Base-by-base conservation (phyloP, 495 filamentous ascomycete species). In the Darksidea phi region DNA sequence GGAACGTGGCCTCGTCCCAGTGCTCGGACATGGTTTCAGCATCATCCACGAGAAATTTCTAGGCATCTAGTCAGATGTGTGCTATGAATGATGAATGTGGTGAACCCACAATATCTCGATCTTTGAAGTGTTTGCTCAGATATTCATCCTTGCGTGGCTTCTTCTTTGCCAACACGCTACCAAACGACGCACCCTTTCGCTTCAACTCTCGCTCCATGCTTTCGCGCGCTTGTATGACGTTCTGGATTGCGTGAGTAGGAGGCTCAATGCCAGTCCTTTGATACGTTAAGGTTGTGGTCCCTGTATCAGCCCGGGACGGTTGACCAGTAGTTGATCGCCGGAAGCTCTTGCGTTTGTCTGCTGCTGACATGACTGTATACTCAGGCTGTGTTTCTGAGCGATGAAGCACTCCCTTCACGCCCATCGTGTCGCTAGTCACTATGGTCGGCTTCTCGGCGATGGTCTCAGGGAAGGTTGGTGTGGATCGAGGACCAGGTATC, bases 31-130 rank as follows among this genome's bases (percentile, higher is more conserved):
- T 73, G 7, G 32, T 63, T 7, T 25, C 42, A 4, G 53, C 60
- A 51, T 73, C 63, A 45, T 71, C 69, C 1, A 32, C 64, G 38
- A 73, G 47, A 36, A 73, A 71, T 38, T 53, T 62, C 70, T 72
- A 28, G 13, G 12, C 12, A 24, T 18, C 28, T 32, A 17, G 36
- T 66, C 17, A 63, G 50, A 15, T 20, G 28, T 32, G 15, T 49
- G 13, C 11, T 2, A 21, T 48, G 48, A 26, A 13, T 17, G 23
- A n/a, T 17, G 42, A 18, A 12, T 4, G 20, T 38, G 36, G n/a
- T 21, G 10, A 43, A 51, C 70, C 47, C 51, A 69, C 63, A 34
- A 66, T 61, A 25, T 66, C 57, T 58, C 63, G 28, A 15, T 62
- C 28, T 0, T 52, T 48, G 48, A 71, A 59, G 37, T 63, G 55